phyloP scores from a whole-genome alignment of 73 alveolate genomes.

The Durusdinium trenchii region DNA sequence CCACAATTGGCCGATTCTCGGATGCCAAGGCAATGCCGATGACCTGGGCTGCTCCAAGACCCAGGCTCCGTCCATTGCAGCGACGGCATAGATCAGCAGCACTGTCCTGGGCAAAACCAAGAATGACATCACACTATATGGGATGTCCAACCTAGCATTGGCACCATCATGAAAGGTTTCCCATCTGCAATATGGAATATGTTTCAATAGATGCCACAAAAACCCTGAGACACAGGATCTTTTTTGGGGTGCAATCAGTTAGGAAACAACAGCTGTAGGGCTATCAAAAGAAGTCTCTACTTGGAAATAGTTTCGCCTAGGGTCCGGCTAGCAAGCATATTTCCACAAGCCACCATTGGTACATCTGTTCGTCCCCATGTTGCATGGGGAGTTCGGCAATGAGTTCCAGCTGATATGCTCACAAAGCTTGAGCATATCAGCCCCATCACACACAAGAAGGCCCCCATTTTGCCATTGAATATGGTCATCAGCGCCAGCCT shows the following conservation, averaged over 20 bases:
- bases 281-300: neutral
- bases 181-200: neutral
- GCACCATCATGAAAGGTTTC: neutral
- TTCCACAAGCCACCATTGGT: neutral
- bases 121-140: neutral
- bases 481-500: neutral
- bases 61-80: constrained; percentile 29
- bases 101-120: neutral
- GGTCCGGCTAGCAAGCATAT: neutral
- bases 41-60: neutral
- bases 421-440: constrained; percentile 3
- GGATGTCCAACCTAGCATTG: neutral
- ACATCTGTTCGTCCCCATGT: neutral
- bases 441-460: neutral
- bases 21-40: neutral
- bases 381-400: neutral
- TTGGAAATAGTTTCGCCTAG: neutral
- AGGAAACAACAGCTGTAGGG: neutral
- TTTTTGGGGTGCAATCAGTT: neutral
- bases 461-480: neutral
- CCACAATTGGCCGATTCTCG: neutral
- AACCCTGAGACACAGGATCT: neutral
- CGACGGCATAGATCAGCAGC: neutral
- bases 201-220: neutral
- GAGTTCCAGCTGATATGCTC: neutral